phyloP scores from a whole-genome alignment of 192 early-diverging fungal genomes.

The Ambispora gerdemannii region DNA sequence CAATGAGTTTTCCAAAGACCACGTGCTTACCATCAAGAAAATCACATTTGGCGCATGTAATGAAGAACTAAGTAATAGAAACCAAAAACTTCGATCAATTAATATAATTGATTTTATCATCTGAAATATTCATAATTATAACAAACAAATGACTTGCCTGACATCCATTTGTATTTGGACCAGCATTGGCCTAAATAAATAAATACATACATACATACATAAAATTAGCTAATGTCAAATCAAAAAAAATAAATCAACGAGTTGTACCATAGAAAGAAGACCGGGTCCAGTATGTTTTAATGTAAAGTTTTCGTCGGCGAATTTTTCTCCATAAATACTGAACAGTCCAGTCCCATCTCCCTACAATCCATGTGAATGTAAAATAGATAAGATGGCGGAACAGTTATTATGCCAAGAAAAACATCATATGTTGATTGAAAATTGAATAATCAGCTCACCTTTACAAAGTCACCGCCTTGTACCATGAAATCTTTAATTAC shows the following conservation, averaged over 20 bases:
- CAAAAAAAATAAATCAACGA: constrained; percentile 14
- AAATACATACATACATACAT: background rate
- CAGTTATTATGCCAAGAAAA: no score
- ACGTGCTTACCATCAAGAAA: constrained; percentile 90
- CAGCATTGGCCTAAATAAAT: constrained; percentile 68
- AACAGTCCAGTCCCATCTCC: constrained; percentile 84
- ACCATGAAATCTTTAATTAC: constrained; percentile 93
- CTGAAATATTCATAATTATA: no score
- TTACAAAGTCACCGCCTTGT: constrained; percentile 89
- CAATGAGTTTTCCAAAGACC: constrained; percentile 81
- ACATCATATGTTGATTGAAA: no score
- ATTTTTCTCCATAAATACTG: constrained; percentile 81
- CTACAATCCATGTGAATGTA: constrained; percentile 30
- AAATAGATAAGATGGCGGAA: background rate
- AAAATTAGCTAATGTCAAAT: background rate
- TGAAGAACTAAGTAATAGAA: constrained; percentile 94
- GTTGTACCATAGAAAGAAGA: constrained; percentile 75
- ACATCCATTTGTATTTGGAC: constrained; percentile 83
- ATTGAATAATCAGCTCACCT: constrained; percentile 40
- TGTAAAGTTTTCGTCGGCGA: constrained; percentile 81
- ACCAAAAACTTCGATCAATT: no score
- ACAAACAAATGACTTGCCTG: constrained; percentile 48
- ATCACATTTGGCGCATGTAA: constrained; percentile 82
- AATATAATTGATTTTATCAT: no score
- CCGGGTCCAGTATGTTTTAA: constrained; percentile 83